A percentile compares a stretch with the other conserved stretches of the same genome.
Evolutionary conservation across 352 stramenopile species (phyloP).

Genomic region (Pythium insidiosum): DNA sequence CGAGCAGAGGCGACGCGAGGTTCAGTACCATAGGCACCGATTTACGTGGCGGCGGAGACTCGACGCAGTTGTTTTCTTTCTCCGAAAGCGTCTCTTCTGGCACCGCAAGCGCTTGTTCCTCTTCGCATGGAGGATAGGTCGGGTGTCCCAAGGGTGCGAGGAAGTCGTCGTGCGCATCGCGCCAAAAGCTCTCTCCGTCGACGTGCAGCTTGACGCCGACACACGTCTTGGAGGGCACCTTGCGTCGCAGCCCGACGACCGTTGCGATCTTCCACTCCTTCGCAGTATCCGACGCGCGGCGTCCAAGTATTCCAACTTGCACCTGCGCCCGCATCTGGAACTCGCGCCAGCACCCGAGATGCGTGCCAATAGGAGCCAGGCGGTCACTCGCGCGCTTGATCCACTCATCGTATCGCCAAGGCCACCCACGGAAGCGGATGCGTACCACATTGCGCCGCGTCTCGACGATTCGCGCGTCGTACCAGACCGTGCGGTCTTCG

Average conservation of each 20-base stretch:
- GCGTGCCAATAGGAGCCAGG: conserved; percentile 75
- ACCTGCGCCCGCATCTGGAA: conserved; percentile 7
- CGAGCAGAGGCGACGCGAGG: too few species aligned
- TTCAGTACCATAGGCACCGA: too few species aligned
- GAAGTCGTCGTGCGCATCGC: conserved; percentile 13
- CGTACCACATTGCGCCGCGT: conserved; percentile 36
- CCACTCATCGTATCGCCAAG: conserved; percentile 89
- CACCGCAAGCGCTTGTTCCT: too few species aligned
- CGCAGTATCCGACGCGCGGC: conserved; percentile 2
- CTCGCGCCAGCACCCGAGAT: conserved; percentile 17
- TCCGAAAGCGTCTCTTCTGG: too few species aligned
- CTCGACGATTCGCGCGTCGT: conserved; percentile 39
- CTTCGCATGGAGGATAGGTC: too few species aligned
- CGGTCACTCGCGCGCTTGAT: conserved; percentile 64
- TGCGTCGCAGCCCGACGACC: background rate
- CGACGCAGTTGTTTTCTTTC: too few species aligned
- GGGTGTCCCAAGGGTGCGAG: conserved; percentile 5
- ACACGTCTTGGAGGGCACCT: background rate
- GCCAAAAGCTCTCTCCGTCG: conserved; percentile 3
- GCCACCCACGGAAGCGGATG: conserved; percentile 90
- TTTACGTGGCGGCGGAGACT: too few species aligned
- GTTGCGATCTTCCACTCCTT: conserved; percentile 4
- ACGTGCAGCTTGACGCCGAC: too few species aligned
- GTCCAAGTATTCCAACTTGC: conserved; percentile 12
- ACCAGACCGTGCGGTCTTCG: conserved; percentile 12